Evolutionary conservation across 2,329 filamentous ascomycete genomes (phyloP).

Genomic region (Monosporascus sp.): DNA sequence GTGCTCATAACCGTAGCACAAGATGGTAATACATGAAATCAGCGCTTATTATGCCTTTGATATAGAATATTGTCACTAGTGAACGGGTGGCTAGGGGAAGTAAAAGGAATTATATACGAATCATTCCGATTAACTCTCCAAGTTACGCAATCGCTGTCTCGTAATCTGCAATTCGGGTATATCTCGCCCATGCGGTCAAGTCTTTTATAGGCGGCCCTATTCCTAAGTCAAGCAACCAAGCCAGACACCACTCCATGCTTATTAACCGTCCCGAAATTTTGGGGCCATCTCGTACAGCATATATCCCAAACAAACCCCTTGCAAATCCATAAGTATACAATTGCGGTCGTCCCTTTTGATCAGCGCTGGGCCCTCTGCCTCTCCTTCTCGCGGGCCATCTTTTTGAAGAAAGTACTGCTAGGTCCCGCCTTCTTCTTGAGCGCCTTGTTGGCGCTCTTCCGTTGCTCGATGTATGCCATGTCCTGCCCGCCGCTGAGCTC

Average conservation of each 20-base stretch:
- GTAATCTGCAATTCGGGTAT: neutral
- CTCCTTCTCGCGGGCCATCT: slow-evolving; percentile 57
- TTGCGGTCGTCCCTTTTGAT: neutral
- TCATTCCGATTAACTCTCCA: neutral
- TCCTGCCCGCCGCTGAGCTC: slow-evolving; percentile 88
- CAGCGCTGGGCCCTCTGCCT: slow-evolving; percentile 33
- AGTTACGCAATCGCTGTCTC: neutral
- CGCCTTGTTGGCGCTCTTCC: slow-evolving; percentile 64
- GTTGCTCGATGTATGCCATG: slow-evolving; percentile 93
- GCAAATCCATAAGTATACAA: slow-evolving; percentile 2
- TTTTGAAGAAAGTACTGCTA: slow-evolving; percentile 60
- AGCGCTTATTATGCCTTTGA: too few species aligned
- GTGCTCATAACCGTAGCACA: too few species aligned
- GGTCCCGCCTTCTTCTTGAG: slow-evolving; percentile 57
- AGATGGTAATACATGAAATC: too few species aligned
- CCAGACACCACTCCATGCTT: neutral
- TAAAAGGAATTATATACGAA: too few species aligned
- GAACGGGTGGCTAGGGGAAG: too few species aligned
- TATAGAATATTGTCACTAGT: too few species aligned
- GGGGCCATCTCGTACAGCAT: neutral
- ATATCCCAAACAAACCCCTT: neutral
- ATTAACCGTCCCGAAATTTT: neutral
- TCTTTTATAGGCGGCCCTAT: neutral
- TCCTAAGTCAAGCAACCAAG: neutral
- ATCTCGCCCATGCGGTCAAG: neutral